Evolutionary conservation across 2,329 filamentous ascomycete species (phyloP).

Genomic region (Rutstroemia sp.): DNA sequence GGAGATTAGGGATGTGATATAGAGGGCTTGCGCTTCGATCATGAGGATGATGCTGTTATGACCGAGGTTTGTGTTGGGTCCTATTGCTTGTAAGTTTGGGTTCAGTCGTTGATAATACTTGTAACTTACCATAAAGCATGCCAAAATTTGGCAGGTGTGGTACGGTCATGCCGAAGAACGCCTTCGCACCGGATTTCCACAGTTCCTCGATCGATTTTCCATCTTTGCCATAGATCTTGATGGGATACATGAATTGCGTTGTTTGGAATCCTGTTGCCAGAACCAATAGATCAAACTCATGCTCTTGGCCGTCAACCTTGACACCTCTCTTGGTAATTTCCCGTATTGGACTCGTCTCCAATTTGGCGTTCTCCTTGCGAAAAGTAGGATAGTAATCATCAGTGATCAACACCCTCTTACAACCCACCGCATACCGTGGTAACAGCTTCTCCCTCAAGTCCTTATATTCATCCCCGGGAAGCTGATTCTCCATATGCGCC

Average conservation of each 20-base stretch:
- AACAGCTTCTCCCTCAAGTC: slow-evolving; percentile 46
- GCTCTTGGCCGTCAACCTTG: slow-evolving; percentile 33
- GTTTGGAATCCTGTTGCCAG: slow-evolving; percentile 52
- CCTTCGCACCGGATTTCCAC: slow-evolving; percentile 40
- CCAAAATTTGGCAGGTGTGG: slow-evolving; percentile 20
- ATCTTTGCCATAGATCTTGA: slow-evolving; percentile 41
- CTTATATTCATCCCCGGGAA: slow-evolving; percentile 32
- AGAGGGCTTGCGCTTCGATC: slow-evolving; percentile 24
- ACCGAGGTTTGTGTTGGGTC: slow-evolving; percentile 24
- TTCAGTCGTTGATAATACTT: no score
- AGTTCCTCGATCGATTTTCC: slow-evolving; percentile 39
- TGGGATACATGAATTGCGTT: slow-evolving; percentile 51
- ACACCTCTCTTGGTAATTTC: slow-evolving; percentile 41
- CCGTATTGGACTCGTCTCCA: slow-evolving; percentile 44
- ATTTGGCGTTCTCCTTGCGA: slow-evolving; percentile 36
- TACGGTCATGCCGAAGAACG: slow-evolving; percentile 20
- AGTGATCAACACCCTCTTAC: slow-evolving; percentile 45
- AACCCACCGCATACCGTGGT: slow-evolving; percentile 46
- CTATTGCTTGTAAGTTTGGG: no score
- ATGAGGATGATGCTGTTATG: slow-evolving; percentile 26
- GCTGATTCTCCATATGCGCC: slow-evolving; percentile 35
- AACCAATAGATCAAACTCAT: slow-evolving; percentile 47
- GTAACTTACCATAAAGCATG: slow-evolving; percentile 27
- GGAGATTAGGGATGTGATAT: slow-evolving; percentile 20
- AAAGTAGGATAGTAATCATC: slow-evolving; percentile 50